These are phyloP conservation scores for Lachancea sp. DNA, from an alignment of 805 yeast genomes.

Conservation along the genomic window DNA sequence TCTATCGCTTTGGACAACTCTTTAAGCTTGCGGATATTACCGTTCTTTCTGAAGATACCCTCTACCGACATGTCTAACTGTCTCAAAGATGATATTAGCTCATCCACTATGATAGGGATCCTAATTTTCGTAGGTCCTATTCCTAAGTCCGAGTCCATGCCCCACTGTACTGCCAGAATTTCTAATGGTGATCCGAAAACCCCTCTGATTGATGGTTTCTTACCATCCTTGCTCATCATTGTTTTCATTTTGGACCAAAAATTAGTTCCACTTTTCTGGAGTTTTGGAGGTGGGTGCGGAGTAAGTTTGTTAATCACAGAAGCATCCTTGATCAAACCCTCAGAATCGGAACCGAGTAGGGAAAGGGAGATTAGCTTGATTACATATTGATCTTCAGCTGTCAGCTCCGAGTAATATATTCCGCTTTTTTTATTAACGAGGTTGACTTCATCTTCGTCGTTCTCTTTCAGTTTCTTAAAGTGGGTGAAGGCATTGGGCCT, in stretches of 20 bases:
- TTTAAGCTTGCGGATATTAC: conserved; percentile 78
- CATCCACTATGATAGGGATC: conserved; percentile 84
- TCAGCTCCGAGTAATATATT: conserved; percentile 54
- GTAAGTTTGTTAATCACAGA: conserved; percentile 8
- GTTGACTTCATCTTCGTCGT: conserved; percentile 21
- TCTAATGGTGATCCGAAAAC: conserved; percentile 80
- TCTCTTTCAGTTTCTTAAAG: conserved; percentile 42
- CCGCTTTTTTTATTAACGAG: conserved; percentile 25
- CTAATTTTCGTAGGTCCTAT: conserved; percentile 73
- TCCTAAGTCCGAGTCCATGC: conserved; percentile 79
- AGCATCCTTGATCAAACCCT: conserved; percentile 14
- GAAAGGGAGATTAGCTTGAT: conserved; percentile 49
- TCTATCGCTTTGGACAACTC: conserved; percentile 71
- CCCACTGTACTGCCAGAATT: conserved; percentile 57
- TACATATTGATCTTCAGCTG: conserved; percentile 40
- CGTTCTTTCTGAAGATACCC: conserved; percentile 93
- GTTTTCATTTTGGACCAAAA: conserved; percentile 30
- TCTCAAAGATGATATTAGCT: conserved; percentile 71
- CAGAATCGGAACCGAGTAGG: conserved; percentile 24
- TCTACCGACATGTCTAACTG: conserved; percentile 93
- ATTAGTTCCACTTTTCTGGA: conserved; percentile 12
- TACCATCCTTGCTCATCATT: conserved; percentile 25
- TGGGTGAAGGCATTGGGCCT: conserved; percentile 89
- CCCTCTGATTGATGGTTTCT: conserved; percentile 26
- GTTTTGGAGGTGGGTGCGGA: conserved; percentile 73